Evolutionary conservation across 139 green algal species (phyloP).

Genomic region (Chlorella vulgaris): DNA sequence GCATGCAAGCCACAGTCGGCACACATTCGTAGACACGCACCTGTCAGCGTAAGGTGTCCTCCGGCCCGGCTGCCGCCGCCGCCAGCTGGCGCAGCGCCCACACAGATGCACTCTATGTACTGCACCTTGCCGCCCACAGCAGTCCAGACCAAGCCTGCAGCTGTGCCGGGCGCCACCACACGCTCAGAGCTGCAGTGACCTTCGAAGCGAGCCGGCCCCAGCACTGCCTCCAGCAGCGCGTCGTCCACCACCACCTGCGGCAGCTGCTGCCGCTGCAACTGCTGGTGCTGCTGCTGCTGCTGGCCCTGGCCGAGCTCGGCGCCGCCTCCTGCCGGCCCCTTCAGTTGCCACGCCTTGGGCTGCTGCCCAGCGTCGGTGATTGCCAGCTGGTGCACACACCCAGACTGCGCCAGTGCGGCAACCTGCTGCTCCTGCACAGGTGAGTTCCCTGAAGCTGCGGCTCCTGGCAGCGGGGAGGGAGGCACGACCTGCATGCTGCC

Average conservation of each 20-base stretch:
- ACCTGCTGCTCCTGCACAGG: too few relatives aligned
- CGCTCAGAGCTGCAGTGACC: conserved; percentile 33
- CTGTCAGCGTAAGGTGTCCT: conserved; percentile 51
- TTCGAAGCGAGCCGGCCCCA: conserved; percentile 66
- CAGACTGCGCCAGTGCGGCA: too few relatives aligned
- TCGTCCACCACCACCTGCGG: conserved; percentile 56
- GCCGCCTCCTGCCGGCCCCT: too few relatives aligned
- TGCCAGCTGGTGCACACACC: not conserved
- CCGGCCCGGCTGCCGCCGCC: conserved; percentile 42
- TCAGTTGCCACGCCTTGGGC: not conserved
- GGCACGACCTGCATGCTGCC: conserved; percentile 33
- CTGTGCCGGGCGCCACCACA: conserved; percentile 71
- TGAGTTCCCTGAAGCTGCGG: not conserved
- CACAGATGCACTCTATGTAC: conserved; percentile 83
- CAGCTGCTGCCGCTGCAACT: not conserved
- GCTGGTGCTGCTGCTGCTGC: too few relatives aligned
- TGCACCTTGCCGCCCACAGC: conserved; percentile 92
- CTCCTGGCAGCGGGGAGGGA: not conserved
- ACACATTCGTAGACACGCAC: too few relatives aligned
- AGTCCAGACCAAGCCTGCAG: conserved; percentile 97
- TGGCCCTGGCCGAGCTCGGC: too few relatives aligned
- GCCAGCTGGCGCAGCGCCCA: conserved; percentile 58
- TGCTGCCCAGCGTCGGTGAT: not conserved
- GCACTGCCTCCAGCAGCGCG: conserved; percentile 68
- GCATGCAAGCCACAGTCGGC: not conserved